These are phyloP conservation scores for Coemansia javaensis DNA, from an alignment of 192 early-diverging fungal genomes.

Conservation along the genomic window DNA sequence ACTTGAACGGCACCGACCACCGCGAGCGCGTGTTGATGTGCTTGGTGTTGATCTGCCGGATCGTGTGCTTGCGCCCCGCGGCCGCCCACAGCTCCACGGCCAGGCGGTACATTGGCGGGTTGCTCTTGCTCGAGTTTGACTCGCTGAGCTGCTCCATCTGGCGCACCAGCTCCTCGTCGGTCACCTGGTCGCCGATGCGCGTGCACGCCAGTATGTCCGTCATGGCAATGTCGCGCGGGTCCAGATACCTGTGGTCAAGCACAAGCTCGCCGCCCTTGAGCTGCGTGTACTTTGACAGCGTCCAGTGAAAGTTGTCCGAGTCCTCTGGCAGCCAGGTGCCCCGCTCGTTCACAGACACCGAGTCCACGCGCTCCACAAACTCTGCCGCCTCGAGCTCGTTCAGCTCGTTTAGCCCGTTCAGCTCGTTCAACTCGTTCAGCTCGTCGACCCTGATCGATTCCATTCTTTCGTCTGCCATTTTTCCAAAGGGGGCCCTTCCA, in stretches of 20 bases:
- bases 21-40: conserved; percentile 42
- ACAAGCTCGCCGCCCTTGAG: conserved; percentile 11
- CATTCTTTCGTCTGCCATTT: no score
- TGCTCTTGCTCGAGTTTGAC: conserved; percentile 32
- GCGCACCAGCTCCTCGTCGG: conserved; percentile 17
- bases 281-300: conserved; percentile 23
- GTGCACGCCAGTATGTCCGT: conserved; percentile 16
- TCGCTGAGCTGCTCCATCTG: conserved; percentile 18
- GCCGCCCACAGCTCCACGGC: conserved; percentile 22
- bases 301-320: conserved; percentile 38
- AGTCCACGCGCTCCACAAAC: no score
- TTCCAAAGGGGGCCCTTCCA: no score
- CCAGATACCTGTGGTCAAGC: conserved; percentile 38
- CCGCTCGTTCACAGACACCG: conserved; percentile 16
- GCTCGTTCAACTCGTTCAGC: no score
- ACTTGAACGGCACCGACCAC: conserved; percentile 48
- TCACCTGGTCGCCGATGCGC: background rate
- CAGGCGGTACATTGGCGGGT: conserved; percentile 12
- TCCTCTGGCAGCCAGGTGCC: conserved; percentile 29
- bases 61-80: conserved; percentile 26
- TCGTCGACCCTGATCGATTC: no score
- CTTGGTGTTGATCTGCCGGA: conserved; percentile 46
- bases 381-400: no score
- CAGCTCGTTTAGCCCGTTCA: no score
- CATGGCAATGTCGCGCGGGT: conserved; percentile 22